Percentiles rank a stretch among this genome's conserved stretches.
These are phyloP conservation scores for Tricholoma bakamatsutake DNA, from an alignment of 768 basidiomycete species.

Conservation along the genomic window DNA sequence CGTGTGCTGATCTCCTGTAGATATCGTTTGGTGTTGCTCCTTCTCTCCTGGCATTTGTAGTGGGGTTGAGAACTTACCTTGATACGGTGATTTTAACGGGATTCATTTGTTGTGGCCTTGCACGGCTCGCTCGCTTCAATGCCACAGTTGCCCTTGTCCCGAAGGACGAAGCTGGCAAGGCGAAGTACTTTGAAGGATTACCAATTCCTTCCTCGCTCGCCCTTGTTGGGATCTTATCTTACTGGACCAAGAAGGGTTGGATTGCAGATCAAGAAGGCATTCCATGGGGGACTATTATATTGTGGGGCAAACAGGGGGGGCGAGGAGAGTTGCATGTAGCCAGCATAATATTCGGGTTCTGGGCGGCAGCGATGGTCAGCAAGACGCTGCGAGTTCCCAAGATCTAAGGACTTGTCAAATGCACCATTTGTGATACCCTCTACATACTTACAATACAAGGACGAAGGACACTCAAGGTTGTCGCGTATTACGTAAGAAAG, in stretches of 20 bases:
- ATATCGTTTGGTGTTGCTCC: slow-evolving; percentile 98
- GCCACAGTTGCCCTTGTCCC: slow-evolving; percentile 94
- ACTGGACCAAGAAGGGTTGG: slow-evolving; percentile 83
- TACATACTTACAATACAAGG: background rate
- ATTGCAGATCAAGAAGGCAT: slow-evolving; percentile 72
- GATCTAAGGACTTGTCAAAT: slow-evolving; percentile 20
- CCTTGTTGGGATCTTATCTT: slow-evolving; percentile 73
- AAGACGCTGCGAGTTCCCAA: slow-evolving; percentile 91
- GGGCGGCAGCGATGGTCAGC: slow-evolving; percentile 97
- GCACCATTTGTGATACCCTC: slow-evolving; percentile 9
- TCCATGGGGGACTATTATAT: slow-evolving; percentile 64
- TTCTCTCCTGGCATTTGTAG: slow-evolving; percentile 83
- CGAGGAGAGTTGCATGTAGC: slow-evolving; percentile 83
- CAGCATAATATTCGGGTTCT: slow-evolving; percentile 69
- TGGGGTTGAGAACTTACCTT: slow-evolving; percentile 87
- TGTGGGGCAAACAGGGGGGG: slow-evolving; percentile 69
- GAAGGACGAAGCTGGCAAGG: slow-evolving; percentile 80
- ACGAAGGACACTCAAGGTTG: background rate
- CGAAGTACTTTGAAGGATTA: slow-evolving; percentile 94
- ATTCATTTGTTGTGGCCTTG: slow-evolving; percentile 95
- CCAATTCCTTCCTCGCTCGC: slow-evolving; percentile 89
- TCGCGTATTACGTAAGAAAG: background rate
- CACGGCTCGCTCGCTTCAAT: slow-evolving; percentile 96
- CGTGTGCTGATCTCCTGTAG: slow-evolving; percentile 32
- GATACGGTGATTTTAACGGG: slow-evolving; percentile 83